Conservation (phyloP, 1,284 basidiomycete species). For the Ceratobasidium papillatum region DNA sequence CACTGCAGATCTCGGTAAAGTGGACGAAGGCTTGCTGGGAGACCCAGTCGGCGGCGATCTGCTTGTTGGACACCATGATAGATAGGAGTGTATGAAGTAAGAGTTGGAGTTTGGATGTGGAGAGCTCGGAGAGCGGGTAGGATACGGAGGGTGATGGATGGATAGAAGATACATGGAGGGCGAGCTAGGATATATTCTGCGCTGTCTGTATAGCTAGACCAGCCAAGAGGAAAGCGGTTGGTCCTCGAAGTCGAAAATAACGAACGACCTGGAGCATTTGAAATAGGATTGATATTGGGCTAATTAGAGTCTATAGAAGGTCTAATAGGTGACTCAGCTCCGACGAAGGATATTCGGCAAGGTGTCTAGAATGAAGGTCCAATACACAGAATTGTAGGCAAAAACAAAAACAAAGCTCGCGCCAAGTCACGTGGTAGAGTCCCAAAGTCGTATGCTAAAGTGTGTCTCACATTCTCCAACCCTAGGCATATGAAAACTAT, state of each 20-base stretch:
- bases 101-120: not conserved
- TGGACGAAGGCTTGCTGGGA: constrained; percentile 14
- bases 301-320: too few species aligned
- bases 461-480: too few species aligned
- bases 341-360: too few species aligned
- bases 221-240: not conserved
- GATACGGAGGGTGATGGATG: not conserved
- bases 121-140: not conserved
- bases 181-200: not conserved
- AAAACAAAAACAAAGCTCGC: not conserved
- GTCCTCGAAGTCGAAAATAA: too few species aligned
- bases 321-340: too few species aligned
- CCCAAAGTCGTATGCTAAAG: too few species aligned
- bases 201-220: not conserved
- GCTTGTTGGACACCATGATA: not conserved
- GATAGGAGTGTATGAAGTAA: not conserved
- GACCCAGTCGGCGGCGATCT: constrained; percentile 15
- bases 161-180: not conserved
- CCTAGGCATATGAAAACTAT: too few species aligned
- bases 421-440: not conserved
- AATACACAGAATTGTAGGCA: not conserved
- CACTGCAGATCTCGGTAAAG: constrained; percentile 22
- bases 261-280: too few species aligned
- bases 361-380: too few species aligned
- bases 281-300: too few species aligned